These are phyloP conservation scores for Aechmea fasciata DNA, from an alignment of 176 grass and related monocot species.

Conservation along the genomic window DNA sequence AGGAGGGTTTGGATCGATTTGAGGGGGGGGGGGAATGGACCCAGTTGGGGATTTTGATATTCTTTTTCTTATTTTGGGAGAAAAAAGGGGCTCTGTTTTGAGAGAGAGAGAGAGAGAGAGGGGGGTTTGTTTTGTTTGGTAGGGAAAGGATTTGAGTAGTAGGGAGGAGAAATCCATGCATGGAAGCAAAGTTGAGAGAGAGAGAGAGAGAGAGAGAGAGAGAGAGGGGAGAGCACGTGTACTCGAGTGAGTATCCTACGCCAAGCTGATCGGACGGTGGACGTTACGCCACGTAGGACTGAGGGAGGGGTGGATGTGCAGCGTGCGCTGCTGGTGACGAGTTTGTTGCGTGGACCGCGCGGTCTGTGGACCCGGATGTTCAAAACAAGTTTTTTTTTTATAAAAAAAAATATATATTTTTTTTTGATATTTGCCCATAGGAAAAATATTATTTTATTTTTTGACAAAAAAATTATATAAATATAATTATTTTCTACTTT, in stretches of 20 bases:
- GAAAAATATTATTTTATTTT: too few species aligned
- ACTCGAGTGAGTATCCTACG: constrained; percentile 10
- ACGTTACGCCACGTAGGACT: background rate
- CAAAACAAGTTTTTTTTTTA: too few species aligned
- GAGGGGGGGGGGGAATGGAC: too few species aligned
- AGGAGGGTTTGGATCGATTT: too few species aligned
- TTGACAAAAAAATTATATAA: too few species aligned
- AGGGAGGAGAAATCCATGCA: constrained; percentile 24
- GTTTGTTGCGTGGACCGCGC: background rate
- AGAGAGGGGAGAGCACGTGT: constrained; percentile 3
- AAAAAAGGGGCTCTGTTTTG: too few species aligned
- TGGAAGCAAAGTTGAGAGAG: constrained; percentile 21
- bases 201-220: background rate
- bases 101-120: background rate
- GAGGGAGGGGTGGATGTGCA: background rate
- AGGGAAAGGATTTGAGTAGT: background rate
- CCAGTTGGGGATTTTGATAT: too few species aligned
- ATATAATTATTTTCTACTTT: too few species aligned
- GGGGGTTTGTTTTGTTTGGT: background rate
- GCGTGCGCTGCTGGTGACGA: background rate
- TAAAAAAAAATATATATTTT: too few species aligned
- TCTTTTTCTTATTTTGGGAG: too few species aligned
- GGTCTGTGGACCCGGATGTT: background rate
- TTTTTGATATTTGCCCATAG: too few species aligned
- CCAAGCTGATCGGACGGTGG: background rate